These are phyloP conservation scores for Postia placenta DNA, from an alignment of 768 basidiomycete species.

Conservation along the genomic window DNA sequence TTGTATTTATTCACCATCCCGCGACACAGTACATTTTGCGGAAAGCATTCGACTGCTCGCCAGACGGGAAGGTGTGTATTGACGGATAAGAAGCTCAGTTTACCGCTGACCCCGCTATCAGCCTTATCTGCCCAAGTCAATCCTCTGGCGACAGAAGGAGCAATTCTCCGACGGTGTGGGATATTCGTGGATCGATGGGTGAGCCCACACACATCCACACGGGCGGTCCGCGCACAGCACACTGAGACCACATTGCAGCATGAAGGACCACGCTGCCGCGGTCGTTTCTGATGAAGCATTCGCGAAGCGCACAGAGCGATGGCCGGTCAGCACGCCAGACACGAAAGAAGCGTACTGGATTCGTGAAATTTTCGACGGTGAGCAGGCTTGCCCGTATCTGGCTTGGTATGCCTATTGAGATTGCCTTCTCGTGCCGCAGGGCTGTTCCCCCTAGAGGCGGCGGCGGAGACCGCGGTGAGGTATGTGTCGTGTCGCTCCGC, in stretches of 20 bases:
- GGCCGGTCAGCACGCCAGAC: slow-evolving; percentile 76
- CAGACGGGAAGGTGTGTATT: slow-evolving; percentile 59
- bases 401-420: background rate
- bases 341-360: slow-evolving; percentile 97
- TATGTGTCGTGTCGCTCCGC: slow-evolving; percentile 28
- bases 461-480: slow-evolving; percentile 89
- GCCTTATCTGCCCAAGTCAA: slow-evolving; percentile 91
- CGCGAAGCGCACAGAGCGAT: slow-evolving; percentile 64
- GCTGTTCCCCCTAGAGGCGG: slow-evolving; percentile 79
- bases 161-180: slow-evolving; percentile 99
- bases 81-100: background rate
- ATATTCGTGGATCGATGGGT: slow-evolving; percentile 99
- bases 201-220: slow-evolving; percentile 15
- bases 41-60: slow-evolving; percentile 88
- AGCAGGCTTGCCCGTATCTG: slow-evolving; percentile 9
- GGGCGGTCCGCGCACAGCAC: background rate
- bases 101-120: slow-evolving; percentile 23
- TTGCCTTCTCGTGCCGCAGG: slow-evolving; percentile 32
- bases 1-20: slow-evolving; percentile 7
- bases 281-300: slow-evolving; percentile 80
- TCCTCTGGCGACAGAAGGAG: slow-evolving; percentile 98
- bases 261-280: slow-evolving; percentile 80
- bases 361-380: slow-evolving; percentile 86
- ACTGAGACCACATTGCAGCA: slow-evolving; percentile 36
- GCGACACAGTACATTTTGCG: slow-evolving; percentile 77